These are phyloP conservation scores for Thalassiosira mediterranea DNA, from an alignment of 352 stramenopile species.

Conservation along the genomic window DNA sequence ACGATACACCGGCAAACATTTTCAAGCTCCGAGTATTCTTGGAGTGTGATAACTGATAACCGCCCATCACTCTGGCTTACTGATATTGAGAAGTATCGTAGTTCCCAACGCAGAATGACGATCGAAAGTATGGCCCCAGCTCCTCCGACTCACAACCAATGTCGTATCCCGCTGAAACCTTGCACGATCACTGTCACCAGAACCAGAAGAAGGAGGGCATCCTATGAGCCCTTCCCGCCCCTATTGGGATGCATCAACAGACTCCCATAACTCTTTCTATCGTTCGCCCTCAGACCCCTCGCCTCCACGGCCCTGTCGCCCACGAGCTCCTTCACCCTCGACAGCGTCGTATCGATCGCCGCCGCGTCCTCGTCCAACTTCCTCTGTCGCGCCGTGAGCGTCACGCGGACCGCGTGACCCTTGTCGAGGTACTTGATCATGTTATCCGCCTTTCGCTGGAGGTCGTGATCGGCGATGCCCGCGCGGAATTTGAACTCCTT, in stretches of 20 bases:
- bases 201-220: too few relatives aligned
- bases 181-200: too few relatives aligned
- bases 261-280: conserved; percentile 41
- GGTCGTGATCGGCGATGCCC: conserved; percentile 71
- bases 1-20: too few relatives aligned
- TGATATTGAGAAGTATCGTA: too few relatives aligned
- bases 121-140: too few relatives aligned
- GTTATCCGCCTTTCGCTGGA: conserved; percentile 63
- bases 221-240: too few relatives aligned
- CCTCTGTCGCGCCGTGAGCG: conserved; percentile 52
- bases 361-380: conserved; percentile 51
- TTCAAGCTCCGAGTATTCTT: too few relatives aligned
- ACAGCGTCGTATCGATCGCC: conserved; percentile 61
- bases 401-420: conserved; percentile 68
- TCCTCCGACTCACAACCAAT: too few relatives aligned
- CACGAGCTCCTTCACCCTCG: conserved; percentile 61
- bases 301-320: conserved; percentile 57
- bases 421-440: conserved; percentile 64
- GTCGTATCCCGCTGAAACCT: too few relatives aligned
- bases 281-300: conserved; percentile 53
- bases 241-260: conserved; percentile 56
- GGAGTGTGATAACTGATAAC: too few relatives aligned
- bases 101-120: too few relatives aligned
- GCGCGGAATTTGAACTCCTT: conserved; percentile 75
- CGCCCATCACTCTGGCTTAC: too few relatives aligned